Base-by-base conservation (phyloP, 208 protist genomes). In the Phytomonas francai region DNA sequence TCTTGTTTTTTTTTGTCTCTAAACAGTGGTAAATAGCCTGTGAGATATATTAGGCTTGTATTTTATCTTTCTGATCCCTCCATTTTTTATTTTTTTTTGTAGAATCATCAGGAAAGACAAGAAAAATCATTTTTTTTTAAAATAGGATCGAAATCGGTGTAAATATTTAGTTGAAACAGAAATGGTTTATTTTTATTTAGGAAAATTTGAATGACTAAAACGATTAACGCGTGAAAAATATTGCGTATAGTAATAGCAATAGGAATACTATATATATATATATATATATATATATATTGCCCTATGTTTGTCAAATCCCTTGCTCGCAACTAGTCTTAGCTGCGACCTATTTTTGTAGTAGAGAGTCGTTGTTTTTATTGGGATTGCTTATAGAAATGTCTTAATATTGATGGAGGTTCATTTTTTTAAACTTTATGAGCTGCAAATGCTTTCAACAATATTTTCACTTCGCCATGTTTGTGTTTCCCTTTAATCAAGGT, bases 1-100 rank as follows among this genome's bases (percentile, higher is more conserved):
- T 39, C 33, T 42, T 69, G 8, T 9, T 63, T 66, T 63, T 34
- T 75, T 74, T 39, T 59, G 58, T 62, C 31, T 19, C 31, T 12
- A 62, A 33, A 22, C 34, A 39, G 12, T 42, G 31, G 12, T 22
- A 22, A 33, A 12, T 62, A 42, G 30, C 3, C 34, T 62, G 34
- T 62, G 12, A 2, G 2, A 42, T 33, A 22, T 62, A 19, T 62
- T 30, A 25, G n/a, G 32, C 11, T 34, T 49, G 22, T 56, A 25
- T 65, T 32, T 66, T 65, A 58, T 19, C 58, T 42, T 51, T 16
- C 30, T 28, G 63, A 22, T 59, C 3, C 31, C n/a, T 61, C 5
- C 19, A 65, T 51, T 3, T 16, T 3, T 9, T 59, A 60, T 12
- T 39, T 51, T 3, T 16, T 3, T 9, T 59, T 68, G 0, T 39